These are phyloP conservation scores for Aphanomyces euteiches DNA, from an alignment of 352 stramenopile genomes.

Conservation along the genomic window DNA sequence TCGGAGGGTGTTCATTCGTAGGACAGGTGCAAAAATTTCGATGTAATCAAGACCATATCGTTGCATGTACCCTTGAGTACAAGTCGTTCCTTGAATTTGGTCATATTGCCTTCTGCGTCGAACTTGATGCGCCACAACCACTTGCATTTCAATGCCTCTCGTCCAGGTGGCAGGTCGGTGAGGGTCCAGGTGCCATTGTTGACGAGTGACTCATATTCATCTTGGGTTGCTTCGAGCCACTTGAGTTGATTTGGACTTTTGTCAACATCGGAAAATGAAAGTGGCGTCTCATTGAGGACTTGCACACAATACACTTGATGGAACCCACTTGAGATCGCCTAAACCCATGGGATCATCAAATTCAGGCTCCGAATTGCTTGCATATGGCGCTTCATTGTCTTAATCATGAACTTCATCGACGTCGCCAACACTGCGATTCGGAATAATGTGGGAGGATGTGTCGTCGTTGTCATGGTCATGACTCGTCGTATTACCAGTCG, in stretches of 20 bases:
- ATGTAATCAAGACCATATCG: conserved; percentile 33
- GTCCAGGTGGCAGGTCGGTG: background rate
- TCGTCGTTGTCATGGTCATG: too few species aligned
- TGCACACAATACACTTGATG: background rate
- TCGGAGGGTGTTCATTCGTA: conserved; percentile 32
- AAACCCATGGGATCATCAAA: background rate
- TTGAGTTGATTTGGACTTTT: background rate
- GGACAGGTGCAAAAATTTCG: conserved; percentile 36
- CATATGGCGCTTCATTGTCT: background rate
- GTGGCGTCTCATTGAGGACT: background rate
- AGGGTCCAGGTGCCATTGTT: conserved; percentile 33
- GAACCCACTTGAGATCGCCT: background rate
- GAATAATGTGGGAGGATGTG: too few species aligned
- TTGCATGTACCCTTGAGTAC: conserved; percentile 36
- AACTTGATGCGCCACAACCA: conserved; percentile 33
- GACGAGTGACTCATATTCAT: conserved; percentile 18
- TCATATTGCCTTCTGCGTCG: conserved; percentile 27
- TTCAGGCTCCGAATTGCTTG: background rate
- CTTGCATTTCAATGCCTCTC: conserved; percentile 34
- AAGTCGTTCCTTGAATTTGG: conserved; percentile 35
- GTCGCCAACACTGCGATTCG: too few species aligned
- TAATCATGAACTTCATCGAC: background rate
- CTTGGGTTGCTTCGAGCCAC: conserved; percentile 27
- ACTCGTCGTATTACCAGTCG: too few species aligned
- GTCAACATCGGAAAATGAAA: conserved; percentile 4